Conservation (phyloP, 495 filamentous ascomycete species). For the Evernia prunastri region DNA sequence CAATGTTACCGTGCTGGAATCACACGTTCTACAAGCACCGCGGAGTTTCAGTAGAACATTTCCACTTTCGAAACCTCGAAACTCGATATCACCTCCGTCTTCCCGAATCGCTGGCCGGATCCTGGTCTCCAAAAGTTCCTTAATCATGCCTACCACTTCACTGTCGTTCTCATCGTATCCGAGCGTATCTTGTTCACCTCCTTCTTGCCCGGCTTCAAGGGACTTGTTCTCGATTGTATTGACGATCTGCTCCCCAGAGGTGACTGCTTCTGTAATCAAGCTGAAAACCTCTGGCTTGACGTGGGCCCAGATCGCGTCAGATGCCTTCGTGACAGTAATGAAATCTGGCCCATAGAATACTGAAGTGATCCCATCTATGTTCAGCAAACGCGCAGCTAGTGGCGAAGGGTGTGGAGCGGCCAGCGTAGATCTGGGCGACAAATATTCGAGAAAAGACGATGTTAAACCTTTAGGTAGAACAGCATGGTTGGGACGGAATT, state of each 20-base stretch:
- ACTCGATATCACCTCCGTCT: slow-evolving; percentile 95
- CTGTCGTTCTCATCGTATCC: slow-evolving; percentile 78
- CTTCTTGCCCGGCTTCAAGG: slow-evolving; percentile 49
- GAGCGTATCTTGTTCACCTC: slow-evolving; percentile 58
- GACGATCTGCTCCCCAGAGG: slow-evolving; percentile 73
- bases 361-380: slow-evolving; percentile 81
- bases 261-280: slow-evolving; percentile 86
- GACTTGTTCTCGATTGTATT: slow-evolving; percentile 57
- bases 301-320: slow-evolving; percentile 85
- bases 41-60: slow-evolving; percentile 79
- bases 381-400: slow-evolving; percentile 79
- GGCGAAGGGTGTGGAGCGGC: slow-evolving; percentile 89
- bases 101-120: slow-evolving; percentile 95
- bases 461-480: slow-evolving; percentile 68
- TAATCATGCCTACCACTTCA: slow-evolving; percentile 95
- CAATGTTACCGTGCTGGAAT: slow-evolving; percentile 89
- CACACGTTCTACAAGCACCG: slow-evolving; percentile 91
- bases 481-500: slow-evolving; percentile 84
- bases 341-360: slow-evolving; percentile 96
- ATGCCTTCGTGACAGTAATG: slow-evolving; percentile 89
- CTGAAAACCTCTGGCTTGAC: slow-evolving; percentile 93
- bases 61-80: slow-evolving; percentile 80
- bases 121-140: slow-evolving; percentile 92
- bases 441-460: slow-evolving; percentile 81
- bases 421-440: slow-evolving; percentile 79